Evolutionary conservation across 345 rosid genomes (phyloP).

Genomic region (Eucalyptus guilfoylei): DNA sequence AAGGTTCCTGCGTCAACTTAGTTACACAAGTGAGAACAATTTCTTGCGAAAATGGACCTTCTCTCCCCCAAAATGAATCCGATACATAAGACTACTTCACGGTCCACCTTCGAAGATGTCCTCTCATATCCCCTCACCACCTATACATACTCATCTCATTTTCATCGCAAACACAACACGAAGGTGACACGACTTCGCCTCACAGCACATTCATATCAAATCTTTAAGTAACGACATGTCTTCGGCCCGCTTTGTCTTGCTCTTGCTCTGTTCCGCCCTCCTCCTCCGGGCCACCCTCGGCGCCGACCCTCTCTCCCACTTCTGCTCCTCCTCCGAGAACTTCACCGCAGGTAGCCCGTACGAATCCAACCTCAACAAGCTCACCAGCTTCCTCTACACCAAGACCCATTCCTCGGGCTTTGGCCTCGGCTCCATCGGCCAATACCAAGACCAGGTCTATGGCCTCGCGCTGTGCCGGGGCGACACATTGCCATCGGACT

Average conservation of each 20-base stretch:
- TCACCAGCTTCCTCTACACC: background rate
- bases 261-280: background rate
- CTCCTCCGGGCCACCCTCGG: conserved; percentile 5
- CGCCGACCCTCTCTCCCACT: conserved; percentile 22
- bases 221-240: background rate
- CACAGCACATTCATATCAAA: background rate
- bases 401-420: conserved; percentile 16
- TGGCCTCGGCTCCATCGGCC: background rate
- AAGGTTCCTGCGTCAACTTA: background rate
- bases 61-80: background rate
- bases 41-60: background rate
- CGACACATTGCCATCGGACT: conserved; percentile 6
- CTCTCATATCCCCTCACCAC: background rate
- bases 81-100: background rate
- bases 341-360: conserved; percentile 20
- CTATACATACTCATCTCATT: background rate
- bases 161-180: background rate
- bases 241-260: background rate
- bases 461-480: conserved; percentile 31
- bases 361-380: conserved; percentile 15
- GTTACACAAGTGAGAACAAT: background rate
- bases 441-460: background rate
- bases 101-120: background rate
- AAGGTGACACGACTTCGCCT: background rate
- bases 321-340: conserved; percentile 26